Evolutionary conservation across 2,329 filamentous ascomycete species (phyloP).

Genomic region (Alternaria incomplexa): DNA sequence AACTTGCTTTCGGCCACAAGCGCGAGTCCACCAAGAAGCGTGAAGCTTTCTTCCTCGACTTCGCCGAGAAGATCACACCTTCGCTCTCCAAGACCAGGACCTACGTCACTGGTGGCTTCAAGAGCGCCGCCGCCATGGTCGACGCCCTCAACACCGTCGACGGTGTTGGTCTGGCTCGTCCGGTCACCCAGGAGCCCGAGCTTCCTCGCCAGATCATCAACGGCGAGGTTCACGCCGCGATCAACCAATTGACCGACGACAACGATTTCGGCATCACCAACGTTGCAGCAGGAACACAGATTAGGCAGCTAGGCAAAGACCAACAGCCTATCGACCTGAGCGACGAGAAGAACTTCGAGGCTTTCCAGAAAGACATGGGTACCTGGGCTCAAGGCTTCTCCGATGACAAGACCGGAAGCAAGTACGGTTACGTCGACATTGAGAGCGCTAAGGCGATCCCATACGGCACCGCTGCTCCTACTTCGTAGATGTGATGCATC

Average conservation of each 20-base stretch:
- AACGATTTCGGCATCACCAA: conserved; percentile 59
- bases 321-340: conserved; percentile 61
- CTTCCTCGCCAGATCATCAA: conserved; percentile 55
- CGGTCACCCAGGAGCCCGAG: conserved; percentile 59
- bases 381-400: conserved; percentile 52
- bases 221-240: conserved; percentile 52
- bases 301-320: conserved; percentile 60
- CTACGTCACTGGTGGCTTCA: conserved; percentile 66
- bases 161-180: conserved; percentile 65
- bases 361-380: conserved; percentile 57
- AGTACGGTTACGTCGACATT: conserved; percentile 56
- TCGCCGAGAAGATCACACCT: conserved; percentile 60
- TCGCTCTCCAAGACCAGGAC: conserved; percentile 63
- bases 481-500: neutral
- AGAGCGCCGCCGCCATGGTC: conserved; percentile 63
- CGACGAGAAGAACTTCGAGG: conserved; percentile 54
- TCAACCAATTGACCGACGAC: conserved; percentile 57
- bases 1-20: conserved; percentile 58
- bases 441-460: conserved; percentile 45
- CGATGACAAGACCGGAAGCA: conserved; percentile 47
- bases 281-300: conserved; percentile 58
- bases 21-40: conserved; percentile 62
- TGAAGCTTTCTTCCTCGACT: conserved; percentile 67
- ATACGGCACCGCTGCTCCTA: conserved; percentile 38
- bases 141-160: conserved; percentile 63